Evolutionary conservation across 2,329 filamentous ascomycete genomes (phyloP), one percentile per base, ranked within the genome.

Genomic region (Cryoendolithus antarcticus): DNA sequence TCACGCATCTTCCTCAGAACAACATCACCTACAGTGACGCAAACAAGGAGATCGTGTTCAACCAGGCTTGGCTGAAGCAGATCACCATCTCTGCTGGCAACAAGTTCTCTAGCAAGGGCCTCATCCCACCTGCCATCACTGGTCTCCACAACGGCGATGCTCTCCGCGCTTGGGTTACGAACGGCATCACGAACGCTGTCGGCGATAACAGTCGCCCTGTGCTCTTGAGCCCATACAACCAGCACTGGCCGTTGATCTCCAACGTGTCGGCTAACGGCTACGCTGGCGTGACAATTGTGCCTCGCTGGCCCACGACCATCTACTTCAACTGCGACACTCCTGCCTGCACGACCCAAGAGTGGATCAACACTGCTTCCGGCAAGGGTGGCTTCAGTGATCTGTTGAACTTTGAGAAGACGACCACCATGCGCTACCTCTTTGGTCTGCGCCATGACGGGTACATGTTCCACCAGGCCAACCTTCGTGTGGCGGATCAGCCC

Each of bases 401-500:
- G 4, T 58, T 79, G 6, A 55, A 57, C 3, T 58, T 66, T 29
- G 72, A 75, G 37, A 65, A 65, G 37, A 54, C 59, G 2, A 72
- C 70, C 36, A 75, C 73, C 37, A 68, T 70, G 27, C 66, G 72
- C 28, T 69, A 77, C 48, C 58, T 77, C 12, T 63, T 78, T 30
- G 68, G 65, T 9, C 62, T 78, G 6, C 67, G 69, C 45, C 69
- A 67, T 44, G 72, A 74, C 37, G 59, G 63, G 24, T 75, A 69
- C 62, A 76, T 76, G 73, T 76, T 79, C 63, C 75, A 80, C 55
- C 74, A 79, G 58, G 72, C 73, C 41, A 78, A 80, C 51, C 45
- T 65, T 42, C 67, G 73, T 38, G 66, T 70, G 35, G 58, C 59
- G 3, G 72, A 71, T 39, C 63, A 67, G 38, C 55, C 58, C 2